Percentiles rank a stretch among this genome's conserved stretches.
Conservation (phyloP, 345 rosid species). For the Combretum micranthum region DNA sequence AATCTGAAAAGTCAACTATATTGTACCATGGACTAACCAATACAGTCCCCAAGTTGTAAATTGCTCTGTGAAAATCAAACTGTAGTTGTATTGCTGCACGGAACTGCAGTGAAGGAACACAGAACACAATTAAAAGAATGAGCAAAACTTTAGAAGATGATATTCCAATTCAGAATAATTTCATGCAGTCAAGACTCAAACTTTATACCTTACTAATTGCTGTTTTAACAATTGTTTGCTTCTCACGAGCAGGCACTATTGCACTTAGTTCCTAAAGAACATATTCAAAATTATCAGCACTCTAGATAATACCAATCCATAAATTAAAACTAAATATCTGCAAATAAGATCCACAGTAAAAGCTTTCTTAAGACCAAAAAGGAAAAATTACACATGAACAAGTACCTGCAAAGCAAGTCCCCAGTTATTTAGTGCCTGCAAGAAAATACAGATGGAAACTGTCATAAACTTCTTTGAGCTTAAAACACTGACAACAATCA, state of each 20-base stretch:
- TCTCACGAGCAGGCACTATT: conserved; percentile 91
- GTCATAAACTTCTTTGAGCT: not conserved
- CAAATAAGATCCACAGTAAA: no score
- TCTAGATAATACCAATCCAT: no score
- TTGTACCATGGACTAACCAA: conserved; percentile 44
- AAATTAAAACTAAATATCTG: conserved; percentile 3
- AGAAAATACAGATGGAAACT: conserved; percentile 6
- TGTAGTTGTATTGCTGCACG: conserved; percentile 94
- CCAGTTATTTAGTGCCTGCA: conserved; percentile 97
- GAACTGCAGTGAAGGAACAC: conserved; percentile 48
- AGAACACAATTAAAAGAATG: conserved; percentile 9
- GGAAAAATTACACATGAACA: not conserved
- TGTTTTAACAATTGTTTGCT: conserved; percentile 81
- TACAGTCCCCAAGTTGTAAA: conserved; percentile 98
- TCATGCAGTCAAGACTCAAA: conserved; percentile 12
- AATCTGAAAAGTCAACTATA: conserved; percentile 1
- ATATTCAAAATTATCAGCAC: conserved; percentile 6
- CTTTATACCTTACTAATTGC: conserved; percentile 88
- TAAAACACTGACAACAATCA: no score
- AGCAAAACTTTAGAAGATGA: conserved; percentile 5
- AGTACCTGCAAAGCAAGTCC: conserved; percentile 94
- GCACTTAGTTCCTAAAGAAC: conserved; percentile 82
- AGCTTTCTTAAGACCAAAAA: no score
- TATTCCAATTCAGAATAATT: not conserved
- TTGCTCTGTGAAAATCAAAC: conserved; percentile 95